Conservation (phyloP, 202 grass and related monocot species). For the Thinopyrum obtusiflorum region DNA sequence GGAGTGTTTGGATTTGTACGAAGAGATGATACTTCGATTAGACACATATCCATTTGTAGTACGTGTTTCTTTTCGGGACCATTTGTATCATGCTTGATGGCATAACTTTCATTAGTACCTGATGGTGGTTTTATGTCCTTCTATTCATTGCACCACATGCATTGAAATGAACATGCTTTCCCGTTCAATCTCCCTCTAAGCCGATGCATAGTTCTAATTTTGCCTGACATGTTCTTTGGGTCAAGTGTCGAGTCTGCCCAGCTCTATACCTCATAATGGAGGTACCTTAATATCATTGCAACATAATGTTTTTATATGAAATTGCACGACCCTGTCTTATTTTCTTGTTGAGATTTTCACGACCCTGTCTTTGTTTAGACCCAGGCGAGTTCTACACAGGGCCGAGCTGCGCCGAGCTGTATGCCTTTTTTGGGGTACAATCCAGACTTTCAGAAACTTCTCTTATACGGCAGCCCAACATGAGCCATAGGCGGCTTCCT, state of each 20-base stretch:
- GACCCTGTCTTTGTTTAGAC: too few relatives aligned
- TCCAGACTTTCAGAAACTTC: neutral
- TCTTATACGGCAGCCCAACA: neutral
- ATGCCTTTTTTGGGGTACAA: neutral
- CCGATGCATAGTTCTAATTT: neutral
- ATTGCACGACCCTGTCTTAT: too few relatives aligned
- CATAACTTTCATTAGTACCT: neutral
- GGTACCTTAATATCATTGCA: neutral
- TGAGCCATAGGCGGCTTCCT: too few relatives aligned
- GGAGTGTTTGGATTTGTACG: neutral
- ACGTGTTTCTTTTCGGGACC: neutral
- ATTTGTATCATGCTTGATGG: neutral
- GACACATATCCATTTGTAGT: neutral
- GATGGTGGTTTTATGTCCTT: constrained; percentile 21
- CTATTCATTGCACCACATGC: neutral
- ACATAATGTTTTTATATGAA: too few relatives aligned
- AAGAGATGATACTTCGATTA: neutral
- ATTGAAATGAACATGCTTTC: neutral
- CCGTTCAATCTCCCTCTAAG: neutral
- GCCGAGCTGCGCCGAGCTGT: neutral
- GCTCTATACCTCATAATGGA: neutral
- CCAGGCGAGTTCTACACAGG: neutral
- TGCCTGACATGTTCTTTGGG: neutral
- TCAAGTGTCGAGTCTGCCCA: neutral
- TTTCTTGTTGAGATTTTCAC: too few relatives aligned